Evolutionary conservation across 129 eudicot genomes (phyloP).

Genomic region (carrot (Daucus carota)): DH1_v3.0 NC_030381.2:18837001-18837500

Average conservation of each 20-base stretch:
- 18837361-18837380: constrained; percentile 78
- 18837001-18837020: too few species aligned
- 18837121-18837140: too few species aligned
- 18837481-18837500: background rate
- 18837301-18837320: constrained; percentile 73
- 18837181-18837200: background rate
- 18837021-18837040: too few species aligned
- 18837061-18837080: too few species aligned
- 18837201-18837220: background rate
- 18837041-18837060: too few species aligned
- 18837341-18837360: constrained; percentile 66
- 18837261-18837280: constrained; percentile 48
- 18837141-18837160: background rate
- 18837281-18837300: constrained; percentile 83
- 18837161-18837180: background rate
- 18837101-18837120: too few species aligned
- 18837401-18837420: constrained; percentile 41
- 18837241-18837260: constrained; percentile 16
- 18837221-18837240: background rate
- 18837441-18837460: constrained; percentile 25
- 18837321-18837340: constrained; percentile 43
- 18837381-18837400: constrained; percentile 57
- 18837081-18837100: too few species aligned
- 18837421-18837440: constrained; percentile 37
- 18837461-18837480: constrained; percentile 40